Evolutionary conservation across 2,329 filamentous ascomycete genomes (phyloP).

Genomic region (Diaporthe helianthi): DNA sequence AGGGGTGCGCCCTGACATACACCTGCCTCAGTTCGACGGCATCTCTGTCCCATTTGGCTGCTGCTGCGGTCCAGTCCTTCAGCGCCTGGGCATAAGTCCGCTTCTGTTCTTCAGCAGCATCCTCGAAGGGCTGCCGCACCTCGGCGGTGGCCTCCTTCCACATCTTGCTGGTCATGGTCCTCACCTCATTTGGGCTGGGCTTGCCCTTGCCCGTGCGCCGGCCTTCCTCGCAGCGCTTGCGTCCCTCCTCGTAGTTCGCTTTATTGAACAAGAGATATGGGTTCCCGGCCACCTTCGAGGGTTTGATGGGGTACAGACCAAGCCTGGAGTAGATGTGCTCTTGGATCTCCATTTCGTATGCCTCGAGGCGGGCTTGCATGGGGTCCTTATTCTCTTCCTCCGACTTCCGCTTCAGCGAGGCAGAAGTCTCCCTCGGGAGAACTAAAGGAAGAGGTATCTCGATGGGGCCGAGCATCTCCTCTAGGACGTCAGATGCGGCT

Average conservation of each 20-base stretch:
- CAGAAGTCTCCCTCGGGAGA: constrained; percentile 62
- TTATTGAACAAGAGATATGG: constrained; percentile 92
- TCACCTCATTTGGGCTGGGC: constrained; percentile 79
- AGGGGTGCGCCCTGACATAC: constrained; percentile 62
- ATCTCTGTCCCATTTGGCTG: constrained; percentile 74
- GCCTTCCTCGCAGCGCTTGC: constrained; percentile 68
- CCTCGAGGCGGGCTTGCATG: constrained; percentile 60
- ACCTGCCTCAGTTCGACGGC: constrained; percentile 60
- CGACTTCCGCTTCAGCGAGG: constrained; percentile 62
- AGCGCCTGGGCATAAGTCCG: constrained; percentile 65
- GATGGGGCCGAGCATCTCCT: constrained; percentile 82
- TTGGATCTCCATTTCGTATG: constrained; percentile 62
- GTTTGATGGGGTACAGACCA: constrained; percentile 77
- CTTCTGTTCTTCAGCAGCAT: constrained; percentile 76
- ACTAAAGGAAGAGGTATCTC: constrained; percentile 78
- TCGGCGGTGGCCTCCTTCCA: constrained; percentile 81
- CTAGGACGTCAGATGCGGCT: constrained; percentile 85
- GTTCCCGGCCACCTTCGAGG: constrained; percentile 77
- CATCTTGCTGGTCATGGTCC: constrained; percentile 84
- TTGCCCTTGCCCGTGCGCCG: constrained; percentile 70
- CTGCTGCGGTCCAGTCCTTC: constrained; percentile 65
- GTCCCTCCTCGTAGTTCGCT: constrained; percentile 70
- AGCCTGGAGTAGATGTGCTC: constrained; percentile 62
- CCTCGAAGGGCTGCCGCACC: constrained; percentile 78
- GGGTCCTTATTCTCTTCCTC: constrained; percentile 53